Conservation (phyloP, 345 rosid species). For the Eucalyptus globulus region DNA sequence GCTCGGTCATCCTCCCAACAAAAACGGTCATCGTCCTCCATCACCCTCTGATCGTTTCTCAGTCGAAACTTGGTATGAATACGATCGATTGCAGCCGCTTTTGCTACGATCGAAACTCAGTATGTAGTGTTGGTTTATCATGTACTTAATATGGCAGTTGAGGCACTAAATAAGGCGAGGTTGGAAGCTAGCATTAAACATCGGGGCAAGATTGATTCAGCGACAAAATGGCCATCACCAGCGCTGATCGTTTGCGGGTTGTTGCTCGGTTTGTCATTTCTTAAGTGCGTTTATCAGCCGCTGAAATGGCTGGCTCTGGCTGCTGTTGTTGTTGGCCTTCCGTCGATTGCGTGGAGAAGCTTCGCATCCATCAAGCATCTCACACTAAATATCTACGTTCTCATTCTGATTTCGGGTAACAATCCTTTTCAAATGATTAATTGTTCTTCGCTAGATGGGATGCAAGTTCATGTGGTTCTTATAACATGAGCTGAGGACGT, state of each 20-base stretch:
- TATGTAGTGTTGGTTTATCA: neutral
- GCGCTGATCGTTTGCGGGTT: conserved; percentile 39
- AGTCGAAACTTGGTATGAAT: conserved; percentile 46
- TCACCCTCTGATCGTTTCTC: conserved; percentile 42
- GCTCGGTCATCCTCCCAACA: conserved; percentile 47
- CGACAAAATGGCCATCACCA: conserved; percentile 74
- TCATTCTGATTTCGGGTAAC: conserved; percentile 59
- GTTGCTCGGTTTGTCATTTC: conserved; percentile 28
- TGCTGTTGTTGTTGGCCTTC: conserved; percentile 46
- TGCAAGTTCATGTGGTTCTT: neutral
- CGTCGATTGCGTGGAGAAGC: conserved; percentile 34
- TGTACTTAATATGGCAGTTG: conserved; percentile 16
- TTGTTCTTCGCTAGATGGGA: neutral
- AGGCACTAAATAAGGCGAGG: conserved; percentile 60
- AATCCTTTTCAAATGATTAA: neutral
- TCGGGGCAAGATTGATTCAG: conserved; percentile 24
- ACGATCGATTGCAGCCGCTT: neutral
- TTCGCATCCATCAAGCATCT: conserved; percentile 24
- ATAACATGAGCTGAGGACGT: neutral
- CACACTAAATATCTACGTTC: conserved; percentile 43
- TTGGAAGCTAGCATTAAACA: conserved; percentile 59
- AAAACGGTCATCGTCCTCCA: conserved; percentile 64
- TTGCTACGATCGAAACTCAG: no score
- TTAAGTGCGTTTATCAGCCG: conserved; percentile 43
- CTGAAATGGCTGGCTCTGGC: conserved; percentile 54